Base-by-base conservation (phyloP, 768 basidiomycete species). In the Trametes cingulata region DNA sequence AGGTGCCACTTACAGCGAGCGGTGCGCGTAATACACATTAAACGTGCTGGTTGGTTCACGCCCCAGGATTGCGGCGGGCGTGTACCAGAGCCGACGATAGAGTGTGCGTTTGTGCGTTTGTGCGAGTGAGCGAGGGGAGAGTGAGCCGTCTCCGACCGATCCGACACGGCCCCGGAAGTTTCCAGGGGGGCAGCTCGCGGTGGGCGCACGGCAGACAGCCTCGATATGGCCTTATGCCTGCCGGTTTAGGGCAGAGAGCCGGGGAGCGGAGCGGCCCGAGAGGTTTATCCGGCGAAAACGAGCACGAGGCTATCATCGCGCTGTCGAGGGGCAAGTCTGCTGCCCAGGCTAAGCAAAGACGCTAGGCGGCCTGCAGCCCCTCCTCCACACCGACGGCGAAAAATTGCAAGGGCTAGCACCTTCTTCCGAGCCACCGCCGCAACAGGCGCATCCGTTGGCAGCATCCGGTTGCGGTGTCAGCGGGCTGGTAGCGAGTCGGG, bases 271-370 rank as follows among this genome's bases (percentile, higher is more conserved):
- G 33, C 42, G 54, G 33, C 13, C 46, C 58, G 40, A 33, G 54
- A 37, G 12, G 51, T 52, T 62, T 62, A 62, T 25, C 55, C 56
- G 56, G 25, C 9, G 27, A 29, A 36, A 48, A 14, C 40, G 53
- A 33, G 33, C 60, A 61, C 55, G 60, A 61, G 60, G 60, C 60
- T 61, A 56, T 52, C 60, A 45, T 37, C 49, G 56, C 49, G 9
- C 37, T 36, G 22, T 50, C 49, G 41, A 39, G 6, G 22, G 37
- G 14, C 20, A 46, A n/a, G 37, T 56, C 37, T 41, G 37, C 39
- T 20, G 56, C 24, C 14, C 47, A 43, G 55, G 48, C 60, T 56
- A 52, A 62, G 49, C 25, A 39, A 51, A 43, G 12, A 22, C 53
- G 49, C 53, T 46, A 61, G 54, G 36, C 53, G 43, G 41, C 29